A percentile compares a stretch with the other conserved stretches of the same genome.
These are phyloP conservation scores for Coriaria nepalensis DNA, from an alignment of 306 rosid genomes.

Conservation along the genomic window DNA sequence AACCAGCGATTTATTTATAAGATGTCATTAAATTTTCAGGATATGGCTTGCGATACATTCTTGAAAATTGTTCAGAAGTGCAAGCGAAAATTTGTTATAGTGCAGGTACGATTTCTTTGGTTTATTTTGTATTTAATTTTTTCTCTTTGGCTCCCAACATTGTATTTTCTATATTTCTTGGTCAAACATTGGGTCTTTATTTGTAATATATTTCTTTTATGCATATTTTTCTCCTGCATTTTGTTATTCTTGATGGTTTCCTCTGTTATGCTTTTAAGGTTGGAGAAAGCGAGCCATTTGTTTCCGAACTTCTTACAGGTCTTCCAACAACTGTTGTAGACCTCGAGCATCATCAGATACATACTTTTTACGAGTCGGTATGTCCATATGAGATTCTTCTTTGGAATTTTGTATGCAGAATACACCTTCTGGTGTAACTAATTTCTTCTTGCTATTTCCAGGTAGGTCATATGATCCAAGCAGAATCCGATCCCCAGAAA, in stretches of 20 bases:
- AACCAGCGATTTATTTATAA: neutral
- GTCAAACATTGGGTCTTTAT: neutral
- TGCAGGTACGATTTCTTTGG: constrained; percentile 39
- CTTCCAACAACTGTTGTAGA: constrained; percentile 80
- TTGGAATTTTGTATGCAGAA: neutral
- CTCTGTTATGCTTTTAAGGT: constrained; percentile 35
- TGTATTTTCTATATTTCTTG: neutral
- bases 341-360: constrained; percentile 92
- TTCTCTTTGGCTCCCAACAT: neutral
- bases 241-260: constrained; percentile 3
- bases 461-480: constrained; percentile 97
- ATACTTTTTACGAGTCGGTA: constrained; percentile 94
- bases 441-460: constrained; percentile 13
- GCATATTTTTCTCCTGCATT: neutral
- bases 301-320: constrained; percentile 81
- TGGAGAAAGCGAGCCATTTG: constrained; percentile 94
- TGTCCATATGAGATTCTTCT: constrained; percentile 11
- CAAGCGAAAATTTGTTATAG: constrained; percentile 86
- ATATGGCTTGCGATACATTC: constrained; percentile 98
- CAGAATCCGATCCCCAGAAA: constrained; percentile 75
- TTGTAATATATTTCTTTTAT: neutral
- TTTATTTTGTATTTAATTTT: neutral
- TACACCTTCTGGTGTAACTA: neutral
- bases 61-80: constrained; percentile 92
- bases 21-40: constrained; percentile 34